Evolutionary conservation across 768 basidiomycete genomes (phyloP), one percentile per base, ranked within the genome.

Genomic region (Xerocomellus amylosporus): DNA sequence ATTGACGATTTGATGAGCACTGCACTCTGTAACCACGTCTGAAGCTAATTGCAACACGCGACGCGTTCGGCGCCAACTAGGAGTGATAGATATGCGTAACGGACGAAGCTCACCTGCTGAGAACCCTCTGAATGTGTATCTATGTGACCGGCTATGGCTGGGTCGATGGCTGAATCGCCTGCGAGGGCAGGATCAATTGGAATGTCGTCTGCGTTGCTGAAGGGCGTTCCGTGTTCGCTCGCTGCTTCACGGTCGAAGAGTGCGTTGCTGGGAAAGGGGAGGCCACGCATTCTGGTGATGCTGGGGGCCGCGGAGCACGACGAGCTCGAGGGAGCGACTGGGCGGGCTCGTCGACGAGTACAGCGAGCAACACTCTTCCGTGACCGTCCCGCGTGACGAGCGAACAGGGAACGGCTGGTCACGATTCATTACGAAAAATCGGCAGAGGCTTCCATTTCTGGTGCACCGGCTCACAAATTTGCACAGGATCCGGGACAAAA

Each of bases 121-220:
- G 48, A 53, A 38, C 55, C 44, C 20, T 55, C 45, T 49, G 57
- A 22, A 8, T 46, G 54, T 14, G 52, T 46, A 31, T 65, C 61
- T 44, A 55, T 58, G 51, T 67, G 68, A 24, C 60, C 58, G 58
- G 79, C 70, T 49, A 84, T 71, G 54, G 75, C 74, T 26, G 82
- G 81, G 74, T 83, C 84, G 59, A 84, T 80, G 58, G 75, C 65
- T 20, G 76, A 70, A 33, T 36, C 34, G 17, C 68, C 78, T 45
- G 73, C 79, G 59, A 90, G 82, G 39, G 82, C 84, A 64, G 89
- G 89, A 82, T 91, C 88, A 77, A 90, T 90, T 60, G 87, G 87
- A 70, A 90, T 86, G 72, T 82, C 79, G 75, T 83, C 79, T 68
- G 70, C 72, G 73, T 74, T 77, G 75, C 76, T 79, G 68, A 74